Evolutionary conservation across 371 early-diverging fungal genomes (phyloP).

Genomic region (Mucor circinelloides): DNA sequence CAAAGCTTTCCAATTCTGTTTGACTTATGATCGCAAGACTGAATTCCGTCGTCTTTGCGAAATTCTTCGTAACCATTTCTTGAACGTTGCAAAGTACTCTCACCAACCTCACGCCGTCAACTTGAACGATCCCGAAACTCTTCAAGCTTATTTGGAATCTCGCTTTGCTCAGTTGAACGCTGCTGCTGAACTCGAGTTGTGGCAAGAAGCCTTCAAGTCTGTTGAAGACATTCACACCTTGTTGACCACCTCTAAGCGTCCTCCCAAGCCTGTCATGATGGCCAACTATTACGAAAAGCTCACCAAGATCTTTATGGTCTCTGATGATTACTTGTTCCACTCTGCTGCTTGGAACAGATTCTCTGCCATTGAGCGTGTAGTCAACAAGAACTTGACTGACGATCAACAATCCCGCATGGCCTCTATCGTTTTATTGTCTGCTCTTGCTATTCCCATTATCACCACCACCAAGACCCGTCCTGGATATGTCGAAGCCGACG

Average conservation of each 20-base stretch:
- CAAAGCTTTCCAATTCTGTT: constrained; percentile 96
- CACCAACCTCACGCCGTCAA: constrained; percentile 93
- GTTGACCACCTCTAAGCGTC: constrained; percentile 86
- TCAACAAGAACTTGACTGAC: constrained; percentile 70
- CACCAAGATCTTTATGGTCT: constrained; percentile 93
- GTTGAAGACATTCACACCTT: constrained; percentile 97
- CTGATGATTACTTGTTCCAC: constrained; percentile 96
- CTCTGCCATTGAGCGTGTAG: constrained; percentile 79
- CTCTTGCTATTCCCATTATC: constrained; percentile 89
- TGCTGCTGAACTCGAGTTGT: constrained; percentile 95
- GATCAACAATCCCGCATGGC: constrained; percentile 85
- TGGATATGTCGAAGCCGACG: constrained; percentile 73
- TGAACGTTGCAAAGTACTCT: constrained; percentile 88
- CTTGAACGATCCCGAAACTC: constrained; percentile 93
- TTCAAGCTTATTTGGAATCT: constrained; percentile 94
- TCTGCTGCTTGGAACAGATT: constrained; percentile 96
- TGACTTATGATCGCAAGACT: constrained; percentile 92
- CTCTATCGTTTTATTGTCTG: constrained; percentile 88
- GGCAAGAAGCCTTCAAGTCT: constrained; percentile 98
- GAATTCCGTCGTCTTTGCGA: constrained; percentile 98
- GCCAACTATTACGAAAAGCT: constrained; percentile 98
- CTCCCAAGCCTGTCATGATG: constrained; percentile 92
- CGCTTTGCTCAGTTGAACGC: constrained; percentile 95
- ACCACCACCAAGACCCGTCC: constrained; percentile 78
- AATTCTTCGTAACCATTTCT: constrained; percentile 91